A percentile compares a stretch with the other conserved stretches of the same genome.
Conservation (phyloP, 1,139 yeast genomes). For the Casaregolazyma lundiana region DNA sequence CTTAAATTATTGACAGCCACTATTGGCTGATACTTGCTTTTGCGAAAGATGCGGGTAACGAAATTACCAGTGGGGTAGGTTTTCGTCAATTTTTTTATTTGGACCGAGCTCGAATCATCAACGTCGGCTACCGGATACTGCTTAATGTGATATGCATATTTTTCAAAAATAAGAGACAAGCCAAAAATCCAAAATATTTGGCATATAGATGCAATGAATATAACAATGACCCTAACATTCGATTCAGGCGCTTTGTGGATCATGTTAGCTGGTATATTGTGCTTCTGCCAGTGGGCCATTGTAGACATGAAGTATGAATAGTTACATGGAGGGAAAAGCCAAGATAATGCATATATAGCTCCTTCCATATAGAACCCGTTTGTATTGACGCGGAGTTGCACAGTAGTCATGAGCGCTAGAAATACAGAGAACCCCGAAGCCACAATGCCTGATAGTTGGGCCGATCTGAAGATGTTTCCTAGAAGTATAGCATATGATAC, state of each 20-base stretch:
- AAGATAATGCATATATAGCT: slow-evolving; percentile 30
- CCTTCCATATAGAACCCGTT: slow-evolving; percentile 26
- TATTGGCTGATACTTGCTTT: slow-evolving; percentile 19
- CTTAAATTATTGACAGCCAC: slow-evolving; percentile 32
- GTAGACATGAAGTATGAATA: slow-evolving; percentile 32
- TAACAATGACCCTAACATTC: slow-evolving; percentile 27
- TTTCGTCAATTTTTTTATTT: slow-evolving; percentile 24
- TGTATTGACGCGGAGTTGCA: slow-evolving; percentile 28
- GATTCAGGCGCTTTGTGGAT: slow-evolving; percentile 28
- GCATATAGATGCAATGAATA: slow-evolving; percentile 30
- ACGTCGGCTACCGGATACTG: slow-evolving; percentile 14
- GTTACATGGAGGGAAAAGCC: slow-evolving; percentile 36
- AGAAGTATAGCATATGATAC: slow-evolving; percentile 33
- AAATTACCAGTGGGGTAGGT: slow-evolving; percentile 21
- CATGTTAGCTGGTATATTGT: slow-evolving; percentile 23
- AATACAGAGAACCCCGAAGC: slow-evolving; percentile 32
- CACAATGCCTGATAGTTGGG: slow-evolving; percentile 35
- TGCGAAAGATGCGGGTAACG: slow-evolving; percentile 10
- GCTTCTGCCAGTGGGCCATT: slow-evolving; percentile 29
- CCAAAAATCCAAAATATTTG: slow-evolving; percentile 28
- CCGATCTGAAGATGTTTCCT: slow-evolving; percentile 31
- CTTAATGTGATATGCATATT: slow-evolving; percentile 21
- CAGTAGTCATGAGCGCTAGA: slow-evolving; percentile 32
- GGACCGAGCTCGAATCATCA: slow-evolving; percentile 20
- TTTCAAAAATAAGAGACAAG: slow-evolving; percentile 27